Percentiles rank a stretch among this genome's conserved stretches.
These are phyloP conservation scores for Cytidiella melzeri DNA, from an alignment of 768 basidiomycete genomes.

Conservation along the genomic window DNA sequence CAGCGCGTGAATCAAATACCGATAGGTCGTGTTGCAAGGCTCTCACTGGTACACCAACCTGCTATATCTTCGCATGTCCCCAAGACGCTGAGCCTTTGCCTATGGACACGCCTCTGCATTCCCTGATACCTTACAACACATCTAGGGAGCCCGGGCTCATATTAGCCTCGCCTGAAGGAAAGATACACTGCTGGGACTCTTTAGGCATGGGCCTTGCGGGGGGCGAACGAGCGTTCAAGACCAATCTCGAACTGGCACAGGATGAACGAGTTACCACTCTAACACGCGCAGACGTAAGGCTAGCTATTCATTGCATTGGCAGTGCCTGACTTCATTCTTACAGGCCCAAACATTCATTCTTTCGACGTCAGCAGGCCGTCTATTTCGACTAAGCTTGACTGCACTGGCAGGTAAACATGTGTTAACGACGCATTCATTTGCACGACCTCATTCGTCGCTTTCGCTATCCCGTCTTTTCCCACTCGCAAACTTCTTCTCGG, in stretches of 20 bases:
- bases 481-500: conserved; percentile 37
- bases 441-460: conserved; percentile 42
- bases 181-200: conserved; percentile 83
- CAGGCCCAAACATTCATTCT: conserved; percentile 63
- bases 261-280: conserved; percentile 63
- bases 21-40: conserved; percentile 29
- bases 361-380: conserved; percentile 59
- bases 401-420: conserved; percentile 67
- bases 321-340: neutral
- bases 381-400: conserved; percentile 59
- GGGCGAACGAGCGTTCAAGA: conserved; percentile 56
- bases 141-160: conserved; percentile 85
- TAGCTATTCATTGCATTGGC: conserved; percentile 1
- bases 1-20: neutral
- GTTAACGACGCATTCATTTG: conserved; percentile 52
- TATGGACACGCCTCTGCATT: conserved; percentile 43
- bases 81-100: conserved; percentile 38
- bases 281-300: conserved; percentile 57
- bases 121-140: conserved; percentile 57
- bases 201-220: conserved; percentile 81
- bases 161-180: conserved; percentile 63
- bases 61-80: conserved; percentile 79
- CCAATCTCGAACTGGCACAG: conserved; percentile 40
- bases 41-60: conserved; percentile 67
- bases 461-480: conserved; percentile 34